Evolutionary conservation across 1,284 basidiomycete species (phyloP), one percentile per base, ranked within the genome.

Genomic region (Pseudozyma pruni): DNA sequence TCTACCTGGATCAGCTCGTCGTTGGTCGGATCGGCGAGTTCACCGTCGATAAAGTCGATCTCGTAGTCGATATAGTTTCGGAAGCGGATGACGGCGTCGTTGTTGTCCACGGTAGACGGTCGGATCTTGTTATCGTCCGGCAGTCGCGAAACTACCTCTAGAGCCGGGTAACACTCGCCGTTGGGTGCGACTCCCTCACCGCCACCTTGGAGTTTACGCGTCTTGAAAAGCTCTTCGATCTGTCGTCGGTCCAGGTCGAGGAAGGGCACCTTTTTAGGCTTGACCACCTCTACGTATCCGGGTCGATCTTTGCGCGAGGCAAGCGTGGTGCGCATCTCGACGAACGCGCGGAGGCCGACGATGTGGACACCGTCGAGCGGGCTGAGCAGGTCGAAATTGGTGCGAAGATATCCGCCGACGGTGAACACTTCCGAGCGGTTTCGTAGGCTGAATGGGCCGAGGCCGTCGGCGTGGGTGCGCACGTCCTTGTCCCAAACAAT

Each of bases 11-110:
- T 50, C 39, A 61, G 14, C 19, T 47, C 48, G 14, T 55, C n/a
- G 20, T 32, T 29, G 3, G 5, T 22, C 1, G 8, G 4, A 2
- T 19, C 8, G 11, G 37, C 4, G 11, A n/a, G 39, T 27, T 61
- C 48, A 10, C 64, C 64, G 32, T 68, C 64, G 50, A 68, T 61
- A 40, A 56, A 68, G 46, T 68, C 64, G 25, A 68, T 51, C 39
- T 68, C 58, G 43, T 57, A 61, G n/a, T 57, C 43, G 42, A 68
- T 50, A 32, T 20, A 49, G 50, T 56, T 61, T 10, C 19, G 41
- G 49, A 68, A 57, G 5, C 58, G 57, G 17, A 68, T 53, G 17
- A 48, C 57, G 13, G 64, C 64, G 27, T 68, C 53, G 46, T 61
- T 68, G 20, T 53, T 53, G 16, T 47, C 52, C 10, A 57, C 64